Conservation (phyloP, 495 filamentous ascomycete genomes). For the Massariosphaeria phaeospora region DNA sequence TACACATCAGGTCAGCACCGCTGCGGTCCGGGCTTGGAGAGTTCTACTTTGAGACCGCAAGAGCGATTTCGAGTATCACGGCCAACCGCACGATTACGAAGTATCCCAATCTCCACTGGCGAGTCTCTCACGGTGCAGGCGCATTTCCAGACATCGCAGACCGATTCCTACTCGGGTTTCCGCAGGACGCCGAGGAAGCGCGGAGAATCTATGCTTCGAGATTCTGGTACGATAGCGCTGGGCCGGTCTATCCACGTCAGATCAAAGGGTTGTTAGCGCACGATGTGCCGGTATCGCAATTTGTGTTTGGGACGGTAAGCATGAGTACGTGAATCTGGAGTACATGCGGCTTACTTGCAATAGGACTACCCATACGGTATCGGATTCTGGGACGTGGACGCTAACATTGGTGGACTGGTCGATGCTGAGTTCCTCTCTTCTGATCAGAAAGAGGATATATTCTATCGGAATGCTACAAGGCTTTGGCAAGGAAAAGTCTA, state of each 20-base stretch:
- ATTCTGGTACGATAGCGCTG: constrained; percentile 35
- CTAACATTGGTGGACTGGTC: constrained; percentile 19
- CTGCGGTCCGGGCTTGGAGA: constrained; percentile 31
- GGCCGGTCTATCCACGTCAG: constrained; percentile 32
- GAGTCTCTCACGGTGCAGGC: constrained; percentile 34
- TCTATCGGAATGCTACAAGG: constrained; percentile 15
- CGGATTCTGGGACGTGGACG: constrained; percentile 30
- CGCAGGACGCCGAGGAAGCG: constrained; percentile 19
- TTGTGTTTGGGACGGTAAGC: constrained; percentile 34
- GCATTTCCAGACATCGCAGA: constrained; percentile 33
- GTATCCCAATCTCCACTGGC: constrained; percentile 30
- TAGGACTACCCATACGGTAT: constrained; percentile 33
- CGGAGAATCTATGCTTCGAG: constrained; percentile 24
- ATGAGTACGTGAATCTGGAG: not conserved
- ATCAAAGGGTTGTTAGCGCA: constrained; percentile 32
- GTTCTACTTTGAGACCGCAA: constrained; percentile 36
- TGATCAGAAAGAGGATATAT: constrained; percentile 24
- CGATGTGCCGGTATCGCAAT: constrained; percentile 26
- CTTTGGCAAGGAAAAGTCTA: constrained; percentile 24
- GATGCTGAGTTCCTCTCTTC: constrained; percentile 24
- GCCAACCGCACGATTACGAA: constrained; percentile 26
- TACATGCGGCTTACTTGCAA: not conserved
- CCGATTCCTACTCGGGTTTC: constrained; percentile 30
- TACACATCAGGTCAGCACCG: constrained; percentile 13
- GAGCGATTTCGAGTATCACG: constrained; percentile 32